Evolutionary conservation across 108 stramenopile genomes (phyloP), one percentile per base, ranked within the genome.

Genomic region (Stephanodiscus minutulus): DNA sequence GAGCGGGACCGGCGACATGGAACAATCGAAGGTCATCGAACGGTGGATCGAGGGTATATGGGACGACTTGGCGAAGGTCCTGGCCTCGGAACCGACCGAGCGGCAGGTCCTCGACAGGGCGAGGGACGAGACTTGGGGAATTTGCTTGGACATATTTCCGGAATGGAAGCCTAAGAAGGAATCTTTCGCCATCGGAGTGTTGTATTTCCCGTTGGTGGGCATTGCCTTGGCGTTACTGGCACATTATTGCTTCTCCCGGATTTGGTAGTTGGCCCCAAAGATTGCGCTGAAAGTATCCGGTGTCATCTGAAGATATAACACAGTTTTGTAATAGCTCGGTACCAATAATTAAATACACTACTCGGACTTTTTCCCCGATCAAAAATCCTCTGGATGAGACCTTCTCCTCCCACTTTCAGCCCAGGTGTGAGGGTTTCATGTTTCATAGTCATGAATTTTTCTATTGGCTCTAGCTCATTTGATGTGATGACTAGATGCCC

Each of bases 21-120:
- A 74, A 25, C 90, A 91, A 71, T 70, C 66, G 33, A 81, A 79
- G 37, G 85, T 88, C 12, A 86, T 91, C 69, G 70, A 79, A 10
- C 64, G 74, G 13, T 82, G 81, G 81, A 82, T 72, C 36, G 56
- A 72, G 33, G 53, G 21, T 6, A 82, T 82, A 7, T 76, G 74
- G 74, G 50, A 21, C 21, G 76, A 82, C 28, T 73, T 82, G 72
- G 61, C 61, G 24, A 62, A 56, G 18, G 76, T 67, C 8, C 55
- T 63, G 3, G 21, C 57, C 13, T 36, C 35, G 39, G 41, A 49
- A 0, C 28, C 22, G 0, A 17, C 31, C 18, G 61, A 55, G 4
- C 29, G 20, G 17, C 18, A 43, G 33, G 25, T 28, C 11, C 48
- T 77, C 41, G 55, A 77, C 3, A 70, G 41, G 54, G 68, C 76